A percentile compares a stretch with the other conserved stretches of the same genome.
Evolutionary conservation across 2,329 filamentous ascomycete genomes (phyloP).

Genomic region (Sporothrix dimorphospora): DNA sequence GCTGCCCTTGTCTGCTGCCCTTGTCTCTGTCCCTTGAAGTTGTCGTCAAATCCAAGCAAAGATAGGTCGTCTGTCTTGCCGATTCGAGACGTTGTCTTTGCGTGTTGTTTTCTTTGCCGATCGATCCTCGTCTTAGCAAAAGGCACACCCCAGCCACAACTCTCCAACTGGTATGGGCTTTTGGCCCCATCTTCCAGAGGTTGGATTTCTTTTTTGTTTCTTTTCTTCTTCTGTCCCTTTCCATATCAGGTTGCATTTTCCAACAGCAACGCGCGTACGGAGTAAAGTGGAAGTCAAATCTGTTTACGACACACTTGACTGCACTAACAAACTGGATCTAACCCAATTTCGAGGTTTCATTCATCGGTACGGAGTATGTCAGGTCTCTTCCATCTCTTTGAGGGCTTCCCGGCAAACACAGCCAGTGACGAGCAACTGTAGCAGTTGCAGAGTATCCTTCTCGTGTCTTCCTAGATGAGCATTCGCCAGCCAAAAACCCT

Average conservation of each 20-base stretch:
- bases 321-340: background rate
- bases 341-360: constrained; percentile 5
- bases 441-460: background rate
- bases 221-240: constrained; percentile 8
- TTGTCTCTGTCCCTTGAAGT: background rate
- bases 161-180: background rate
- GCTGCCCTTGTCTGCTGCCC: constrained; percentile 11
- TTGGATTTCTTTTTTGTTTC: background rate
- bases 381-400: background rate
- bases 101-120: background rate
- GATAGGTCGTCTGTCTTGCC: background rate
- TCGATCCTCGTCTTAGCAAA: background rate
- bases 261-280: background rate
- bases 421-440: background rate
- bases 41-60: background rate
- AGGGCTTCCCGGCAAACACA: background rate
- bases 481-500: background rate
- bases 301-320: constrained; percentile 6
- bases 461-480: background rate
- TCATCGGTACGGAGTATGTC: background rate
- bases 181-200: background rate
- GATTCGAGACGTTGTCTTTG: background rate
- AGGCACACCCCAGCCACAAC: no score
- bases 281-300: background rate
- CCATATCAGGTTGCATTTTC: background rate